A percentile compares a stretch with the other conserved stretches of the same genome.
Conservation (phyloP, 306 rosid genomes). For the Ochetophila trinervis region DNA sequence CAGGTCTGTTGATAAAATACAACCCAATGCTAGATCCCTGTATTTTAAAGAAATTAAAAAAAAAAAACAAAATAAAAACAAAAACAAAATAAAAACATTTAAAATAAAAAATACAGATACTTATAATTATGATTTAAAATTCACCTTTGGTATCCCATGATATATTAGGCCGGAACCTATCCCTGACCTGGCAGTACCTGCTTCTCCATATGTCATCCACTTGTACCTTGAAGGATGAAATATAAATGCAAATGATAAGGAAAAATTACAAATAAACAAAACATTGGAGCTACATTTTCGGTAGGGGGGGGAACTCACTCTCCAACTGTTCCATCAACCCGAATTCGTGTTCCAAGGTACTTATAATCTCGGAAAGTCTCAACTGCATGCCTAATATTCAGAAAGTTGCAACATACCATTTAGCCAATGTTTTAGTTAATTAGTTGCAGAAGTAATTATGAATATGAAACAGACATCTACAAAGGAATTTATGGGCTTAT, state of each 20-base stretch:
- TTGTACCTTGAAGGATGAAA: slow-evolving; percentile 61
- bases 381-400: slow-evolving; percentile 66
- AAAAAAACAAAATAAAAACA: background rate
- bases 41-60: slow-evolving; percentile 3
- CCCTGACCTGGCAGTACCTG: slow-evolving; percentile 76
- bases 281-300: slow-evolving; percentile 1
- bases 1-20: slow-evolving; percentile 93
- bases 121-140: slow-evolving; percentile 18
- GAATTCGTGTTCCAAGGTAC: slow-evolving; percentile 88
- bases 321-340: slow-evolving; percentile 93
- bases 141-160: slow-evolving; percentile 79
- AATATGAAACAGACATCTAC: background rate
- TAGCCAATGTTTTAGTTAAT: slow-evolving; percentile 25
- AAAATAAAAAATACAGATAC: slow-evolving; percentile 10
- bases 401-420: slow-evolving; percentile 28
- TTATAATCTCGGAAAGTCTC: slow-evolving; percentile 80
- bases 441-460: background rate
- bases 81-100: background rate
- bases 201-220: slow-evolving; percentile 99
- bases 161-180: slow-evolving; percentile 85
- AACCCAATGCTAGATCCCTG: slow-evolving; percentile 84
- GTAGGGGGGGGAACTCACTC: slow-evolving; percentile 55
- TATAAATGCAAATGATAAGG: slow-evolving; percentile 24
- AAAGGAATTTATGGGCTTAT: background rate
- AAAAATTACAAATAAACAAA: slow-evolving; percentile 17